Evolutionary conservation across 371 early-diverging fungal species (phyloP).

Genomic region (Mortierella sp.): DNA sequence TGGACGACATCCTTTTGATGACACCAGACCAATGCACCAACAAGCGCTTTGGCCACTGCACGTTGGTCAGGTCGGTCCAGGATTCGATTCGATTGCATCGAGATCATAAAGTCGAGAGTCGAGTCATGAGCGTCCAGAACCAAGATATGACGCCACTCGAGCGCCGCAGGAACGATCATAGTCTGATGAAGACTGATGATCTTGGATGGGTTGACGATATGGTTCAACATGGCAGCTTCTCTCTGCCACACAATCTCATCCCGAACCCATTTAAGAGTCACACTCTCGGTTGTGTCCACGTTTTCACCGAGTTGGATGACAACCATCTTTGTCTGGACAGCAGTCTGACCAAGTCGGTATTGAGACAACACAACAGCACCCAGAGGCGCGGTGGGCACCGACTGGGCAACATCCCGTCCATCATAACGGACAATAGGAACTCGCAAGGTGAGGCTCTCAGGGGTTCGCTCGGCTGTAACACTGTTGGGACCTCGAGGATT

Average conservation of each 20-base stretch:
- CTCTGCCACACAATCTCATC: constrained; percentile 54
- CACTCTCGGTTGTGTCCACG: constrained; percentile 50
- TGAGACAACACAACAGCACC: constrained; percentile 51
- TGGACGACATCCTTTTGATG: constrained; percentile 53
- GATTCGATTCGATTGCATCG: constrained; percentile 22
- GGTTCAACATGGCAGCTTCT: constrained; percentile 54
- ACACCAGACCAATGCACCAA: constrained; percentile 50
- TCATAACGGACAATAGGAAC: constrained; percentile 52
- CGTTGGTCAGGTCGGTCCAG: constrained; percentile 31
- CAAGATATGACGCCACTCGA: constrained; percentile 52
- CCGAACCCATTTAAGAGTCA: constrained; percentile 52
- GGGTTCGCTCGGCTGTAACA: constrained; percentile 41
- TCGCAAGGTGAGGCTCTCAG: constrained; percentile 45
- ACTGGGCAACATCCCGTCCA: constrained; percentile 45
- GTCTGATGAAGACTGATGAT: constrained; percentile 50
- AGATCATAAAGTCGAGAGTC: constrained; percentile 45
- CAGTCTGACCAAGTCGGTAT: constrained; percentile 48
- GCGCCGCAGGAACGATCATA: constrained; percentile 51
- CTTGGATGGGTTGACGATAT: constrained; percentile 52
- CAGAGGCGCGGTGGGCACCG: constrained; percentile 38
- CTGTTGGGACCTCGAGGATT: constrained; percentile 30
- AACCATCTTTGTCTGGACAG: constrained; percentile 40
- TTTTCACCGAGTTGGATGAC: constrained; percentile 51
- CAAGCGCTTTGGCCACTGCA: constrained; percentile 35
- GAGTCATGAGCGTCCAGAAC: constrained; percentile 50